Percentiles rank a stretch among this genome's conserved stretches.
Conservation (phyloP, 2,329 filamentous ascomycete genomes). For the Lecanosticta acicola region DNA sequence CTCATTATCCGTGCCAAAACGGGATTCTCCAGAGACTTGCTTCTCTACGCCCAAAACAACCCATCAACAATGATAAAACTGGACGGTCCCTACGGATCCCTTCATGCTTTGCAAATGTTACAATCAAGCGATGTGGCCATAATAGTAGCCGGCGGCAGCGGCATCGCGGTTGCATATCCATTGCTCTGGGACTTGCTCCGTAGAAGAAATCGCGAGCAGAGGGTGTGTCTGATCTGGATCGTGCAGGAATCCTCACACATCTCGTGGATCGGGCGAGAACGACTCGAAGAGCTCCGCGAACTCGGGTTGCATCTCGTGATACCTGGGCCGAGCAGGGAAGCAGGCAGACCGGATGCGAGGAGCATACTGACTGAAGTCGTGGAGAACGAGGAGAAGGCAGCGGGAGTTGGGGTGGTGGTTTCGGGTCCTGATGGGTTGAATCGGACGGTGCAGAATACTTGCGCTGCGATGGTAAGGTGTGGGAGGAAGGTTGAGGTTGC, state of each 20-base stretch:
- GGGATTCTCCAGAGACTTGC: slow-evolving; percentile 55
- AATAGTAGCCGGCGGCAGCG: slow-evolving; percentile 58
- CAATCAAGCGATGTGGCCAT: slow-evolving; percentile 46
- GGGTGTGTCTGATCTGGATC: slow-evolving; percentile 51
- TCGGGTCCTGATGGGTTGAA: slow-evolving; percentile 60
- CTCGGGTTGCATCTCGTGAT: slow-evolving; percentile 50
- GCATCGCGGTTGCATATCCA: slow-evolving; percentile 60
- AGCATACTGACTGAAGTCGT: slow-evolving; percentile 40
- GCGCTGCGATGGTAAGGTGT: slow-evolving; percentile 44
- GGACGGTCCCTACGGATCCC: slow-evolving; percentile 62
- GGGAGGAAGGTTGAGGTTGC: slow-evolving; percentile 50
- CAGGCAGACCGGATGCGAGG: slow-evolving; percentile 50
- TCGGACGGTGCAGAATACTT: slow-evolving; percentile 54
- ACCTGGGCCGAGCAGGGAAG: slow-evolving; percentile 50
- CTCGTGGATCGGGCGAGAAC: slow-evolving; percentile 49
- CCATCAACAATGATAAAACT: slow-evolving; percentile 46
- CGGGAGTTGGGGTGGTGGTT: slow-evolving; percentile 48
- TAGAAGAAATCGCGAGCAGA: slow-evolving; percentile 1
- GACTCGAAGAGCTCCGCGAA: slow-evolving; percentile 45
- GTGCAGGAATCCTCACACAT: slow-evolving; percentile 50
- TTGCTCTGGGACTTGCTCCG: slow-evolving; percentile 47
- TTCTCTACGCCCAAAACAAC: slow-evolving; percentile 46
- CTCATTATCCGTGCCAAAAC: slow-evolving; percentile 56
- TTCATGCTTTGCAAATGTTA: slow-evolving; percentile 51
- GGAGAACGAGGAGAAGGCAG: slow-evolving; percentile 23